A percentile compares a stretch with the other conserved stretches of the same genome.
Evolutionary conservation across 768 basidiomycete species (phyloP).

Genomic region (Leccinum ochraceum): DNA sequence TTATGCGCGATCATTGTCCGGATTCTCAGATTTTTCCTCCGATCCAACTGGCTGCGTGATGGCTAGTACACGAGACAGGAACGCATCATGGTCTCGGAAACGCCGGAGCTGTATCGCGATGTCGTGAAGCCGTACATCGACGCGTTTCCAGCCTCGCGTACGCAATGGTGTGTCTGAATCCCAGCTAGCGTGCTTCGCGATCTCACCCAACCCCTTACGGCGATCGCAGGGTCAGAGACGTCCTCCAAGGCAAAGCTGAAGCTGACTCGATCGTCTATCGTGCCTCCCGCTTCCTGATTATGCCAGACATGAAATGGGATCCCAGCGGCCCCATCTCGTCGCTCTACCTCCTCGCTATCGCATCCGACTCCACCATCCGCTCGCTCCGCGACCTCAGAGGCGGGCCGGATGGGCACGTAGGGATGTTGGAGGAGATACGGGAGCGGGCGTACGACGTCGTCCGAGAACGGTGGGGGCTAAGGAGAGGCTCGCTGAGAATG

Average conservation of each 20-base stretch:
- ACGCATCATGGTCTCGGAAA: constrained; percentile 75
- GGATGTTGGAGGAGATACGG: constrained; percentile 66
- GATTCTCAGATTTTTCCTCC: background rate
- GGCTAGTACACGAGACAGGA: constrained; percentile 75
- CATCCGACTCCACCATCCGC: constrained; percentile 57
- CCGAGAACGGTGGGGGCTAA: constrained; percentile 65
- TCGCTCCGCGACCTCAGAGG: constrained; percentile 72
- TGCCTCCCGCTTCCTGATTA: constrained; percentile 66
- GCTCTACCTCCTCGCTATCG: constrained; percentile 85
- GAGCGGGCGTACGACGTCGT: constrained; percentile 53
- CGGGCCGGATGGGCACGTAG: constrained; percentile 53
- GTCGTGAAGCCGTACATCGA: constrained; percentile 79
- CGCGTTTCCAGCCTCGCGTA: constrained; percentile 72
- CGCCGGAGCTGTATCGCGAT: constrained; percentile 68
- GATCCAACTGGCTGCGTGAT: background rate
- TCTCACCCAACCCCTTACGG: background rate
- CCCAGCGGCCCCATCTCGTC: constrained; percentile 58
- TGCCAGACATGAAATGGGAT: constrained; percentile 99
- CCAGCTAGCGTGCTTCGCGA: background rate
- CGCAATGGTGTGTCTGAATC: constrained; percentile 66
- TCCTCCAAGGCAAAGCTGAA: constrained; percentile 77
- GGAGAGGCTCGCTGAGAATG: constrained; percentile 63
- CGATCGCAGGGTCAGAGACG: constrained; percentile 74
- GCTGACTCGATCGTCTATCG: constrained; percentile 69
- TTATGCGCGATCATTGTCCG: background rate